A percentile compares a stretch with the other conserved stretches of the same genome.
Evolutionary conservation across 1,284 basidiomycete species (phyloP).

Genomic region (Ganoderma sinense): DNA sequence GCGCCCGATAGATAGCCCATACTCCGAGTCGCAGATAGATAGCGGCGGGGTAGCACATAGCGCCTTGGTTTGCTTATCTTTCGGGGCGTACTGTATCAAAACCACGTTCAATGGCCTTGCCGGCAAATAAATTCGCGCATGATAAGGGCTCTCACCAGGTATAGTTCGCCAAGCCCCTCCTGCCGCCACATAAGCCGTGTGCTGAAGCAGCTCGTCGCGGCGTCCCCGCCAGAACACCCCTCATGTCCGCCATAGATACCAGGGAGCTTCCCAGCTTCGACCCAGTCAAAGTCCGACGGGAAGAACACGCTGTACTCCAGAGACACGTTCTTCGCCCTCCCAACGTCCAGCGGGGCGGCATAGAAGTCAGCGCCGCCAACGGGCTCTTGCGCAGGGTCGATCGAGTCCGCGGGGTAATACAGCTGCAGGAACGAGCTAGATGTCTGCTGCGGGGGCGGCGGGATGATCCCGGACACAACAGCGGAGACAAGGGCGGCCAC

Average conservation of each 20-base stretch:
- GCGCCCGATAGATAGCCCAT: slow-evolving; percentile 78
- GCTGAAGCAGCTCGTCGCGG: slow-evolving; percentile 72
- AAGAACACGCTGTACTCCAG: slow-evolving; percentile 74
- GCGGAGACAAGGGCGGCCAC: slow-evolving; percentile 18
- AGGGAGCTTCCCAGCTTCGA: slow-evolving; percentile 74
- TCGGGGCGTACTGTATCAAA: slow-evolving; percentile 63
- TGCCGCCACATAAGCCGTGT: slow-evolving; percentile 80
- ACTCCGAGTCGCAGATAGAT: slow-evolving; percentile 68
- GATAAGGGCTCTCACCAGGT: slow-evolving; percentile 58
- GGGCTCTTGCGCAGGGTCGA: slow-evolving; percentile 65
- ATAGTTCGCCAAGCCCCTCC: slow-evolving; percentile 70
- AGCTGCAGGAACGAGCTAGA: slow-evolving; percentile 54
- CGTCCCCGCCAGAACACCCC: slow-evolving; percentile 73
- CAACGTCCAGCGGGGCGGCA: slow-evolving; percentile 60
- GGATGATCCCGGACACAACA: slow-evolving; percentile 17
- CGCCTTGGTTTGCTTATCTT: slow-evolving; percentile 56
- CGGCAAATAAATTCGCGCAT: background rate
- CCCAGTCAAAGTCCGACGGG: slow-evolving; percentile 69
- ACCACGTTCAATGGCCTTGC: background rate
- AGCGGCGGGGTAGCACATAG: slow-evolving; percentile 63
- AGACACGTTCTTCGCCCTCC: slow-evolving; percentile 57
- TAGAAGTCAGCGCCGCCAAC: slow-evolving; percentile 78
- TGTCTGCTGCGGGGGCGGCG: slow-evolving; percentile 27
- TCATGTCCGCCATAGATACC: slow-evolving; percentile 75
- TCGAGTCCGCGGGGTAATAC: slow-evolving; percentile 68